A percentile compares a stretch with the other conserved stretches of the same genome.
Evolutionary conservation across 106 monocot genomes (phyloP).

Genomic region (Allium fistulosum): DNA sequence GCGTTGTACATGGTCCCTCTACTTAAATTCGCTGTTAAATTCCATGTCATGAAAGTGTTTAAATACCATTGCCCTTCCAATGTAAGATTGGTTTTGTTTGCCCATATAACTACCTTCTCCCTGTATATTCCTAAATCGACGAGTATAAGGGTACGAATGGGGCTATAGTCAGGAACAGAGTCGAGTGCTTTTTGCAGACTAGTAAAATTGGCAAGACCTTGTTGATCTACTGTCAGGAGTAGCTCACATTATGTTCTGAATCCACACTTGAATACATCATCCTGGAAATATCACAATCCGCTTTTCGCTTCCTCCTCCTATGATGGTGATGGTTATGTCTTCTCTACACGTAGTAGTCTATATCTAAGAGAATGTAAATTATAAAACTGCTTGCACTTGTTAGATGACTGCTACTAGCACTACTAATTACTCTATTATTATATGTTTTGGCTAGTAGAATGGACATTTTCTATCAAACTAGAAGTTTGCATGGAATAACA

Average conservation of each 20-base stretch:
- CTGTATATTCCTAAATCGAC: constrained; percentile 60
- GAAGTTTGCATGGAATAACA: no score
- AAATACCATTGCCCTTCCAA: no score
- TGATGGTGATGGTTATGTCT: constrained; percentile 6
- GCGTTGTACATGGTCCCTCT: no score
- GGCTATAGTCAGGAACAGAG: constrained; percentile 45
- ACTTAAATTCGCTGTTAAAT: no score
- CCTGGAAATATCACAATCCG: constrained; percentile 17
- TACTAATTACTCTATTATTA: no score
- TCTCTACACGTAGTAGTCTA: no score
- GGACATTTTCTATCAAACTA: no score
- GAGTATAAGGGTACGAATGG: constrained; percentile 37
- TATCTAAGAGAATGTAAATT: no score
- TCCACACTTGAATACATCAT: constrained; percentile 28
- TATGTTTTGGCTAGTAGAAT: no score
- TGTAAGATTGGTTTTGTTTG: constrained; percentile 45
- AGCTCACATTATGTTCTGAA: constrained; percentile 22
- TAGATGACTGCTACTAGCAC: no score
- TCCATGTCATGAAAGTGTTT: no score
- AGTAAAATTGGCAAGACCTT: constrained; percentile 57
- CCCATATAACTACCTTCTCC: constrained; percentile 59
- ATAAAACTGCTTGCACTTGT: no score
- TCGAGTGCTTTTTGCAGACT: constrained; percentile 65
- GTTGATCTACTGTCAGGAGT: constrained; percentile 45
- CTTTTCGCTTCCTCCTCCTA: constrained; percentile 2